Evolutionary conservation across 306 rosid species (phyloP).

Genomic region (Prinsepia uniflora): DNA sequence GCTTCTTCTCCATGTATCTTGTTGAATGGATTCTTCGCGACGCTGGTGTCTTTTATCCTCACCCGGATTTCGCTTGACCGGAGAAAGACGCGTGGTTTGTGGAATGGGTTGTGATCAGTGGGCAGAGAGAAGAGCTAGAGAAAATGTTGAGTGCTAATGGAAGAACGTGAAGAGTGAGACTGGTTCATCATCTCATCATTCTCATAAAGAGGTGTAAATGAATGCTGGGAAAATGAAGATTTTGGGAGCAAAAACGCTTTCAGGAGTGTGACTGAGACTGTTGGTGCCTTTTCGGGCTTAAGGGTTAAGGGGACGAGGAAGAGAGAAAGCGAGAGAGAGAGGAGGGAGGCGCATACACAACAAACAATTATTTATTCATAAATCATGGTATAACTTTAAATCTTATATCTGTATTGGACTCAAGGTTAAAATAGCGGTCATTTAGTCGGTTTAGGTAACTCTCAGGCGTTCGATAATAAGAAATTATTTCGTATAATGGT

Average conservation of each 20-base stretch:
- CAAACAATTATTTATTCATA: no score
- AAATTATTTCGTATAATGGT: no score
- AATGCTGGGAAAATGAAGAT: not conserved
- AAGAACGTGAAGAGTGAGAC: slow-evolving; percentile 7
- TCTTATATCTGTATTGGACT: no score
- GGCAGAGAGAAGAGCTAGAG: slow-evolving; percentile 2
- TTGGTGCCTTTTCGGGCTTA: no score
- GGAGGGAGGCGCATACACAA: no score
- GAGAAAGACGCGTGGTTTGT: not conserved
- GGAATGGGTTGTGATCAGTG: not conserved
- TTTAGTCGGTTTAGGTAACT: no score
- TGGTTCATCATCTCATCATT: slow-evolving; percentile 9
- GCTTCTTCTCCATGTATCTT: slow-evolving; percentile 76
- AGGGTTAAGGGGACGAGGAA: no score
- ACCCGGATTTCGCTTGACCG: not conserved
- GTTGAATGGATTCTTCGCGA: not conserved
- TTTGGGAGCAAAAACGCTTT: not conserved
- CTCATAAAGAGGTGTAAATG: not conserved
- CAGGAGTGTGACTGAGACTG: slow-evolving; percentile 3
- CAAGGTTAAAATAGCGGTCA: no score
- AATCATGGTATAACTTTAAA: no score
- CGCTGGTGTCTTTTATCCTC: not conserved
- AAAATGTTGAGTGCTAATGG: not conserved
- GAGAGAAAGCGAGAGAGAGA: no score
- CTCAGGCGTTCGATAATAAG: no score